These are phyloP conservation scores for Wickerhamiella azyma DNA, from an alignment of 805 yeast genomes.

Conservation along the genomic window DNA sequence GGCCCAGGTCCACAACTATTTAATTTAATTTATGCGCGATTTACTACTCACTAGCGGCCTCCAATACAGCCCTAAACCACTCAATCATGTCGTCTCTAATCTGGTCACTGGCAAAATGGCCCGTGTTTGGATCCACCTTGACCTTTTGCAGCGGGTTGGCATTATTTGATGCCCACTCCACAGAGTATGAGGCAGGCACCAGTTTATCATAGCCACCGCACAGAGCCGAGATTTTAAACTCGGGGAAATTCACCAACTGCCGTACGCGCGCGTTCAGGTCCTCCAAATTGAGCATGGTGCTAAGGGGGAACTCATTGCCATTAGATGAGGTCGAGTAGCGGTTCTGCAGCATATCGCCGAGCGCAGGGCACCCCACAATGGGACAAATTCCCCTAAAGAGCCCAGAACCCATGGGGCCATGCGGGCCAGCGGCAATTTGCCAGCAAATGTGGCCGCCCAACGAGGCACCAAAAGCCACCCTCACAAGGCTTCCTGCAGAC, in stretches of 20 bases:
- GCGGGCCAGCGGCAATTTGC: conserved; percentile 32
- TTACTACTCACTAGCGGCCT: too few relatives aligned
- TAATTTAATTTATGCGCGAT: too few relatives aligned
- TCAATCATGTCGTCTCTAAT: conserved; percentile 21
- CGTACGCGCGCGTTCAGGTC: conserved; percentile 1
- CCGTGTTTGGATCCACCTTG: conserved; percentile 21
- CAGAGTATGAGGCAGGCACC: conserved; percentile 26
- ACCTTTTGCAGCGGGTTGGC: conserved; percentile 15
- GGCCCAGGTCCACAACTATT: too few relatives aligned
- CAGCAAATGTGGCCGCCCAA: conserved; percentile 47
- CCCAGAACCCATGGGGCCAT: conserved; percentile 24
- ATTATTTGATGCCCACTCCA: conserved; percentile 21
- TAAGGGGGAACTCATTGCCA: not conserved
- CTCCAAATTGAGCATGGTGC: conserved; percentile 7
- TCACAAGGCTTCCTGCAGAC: conserved; percentile 19
- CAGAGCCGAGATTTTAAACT: conserved; percentile 21
- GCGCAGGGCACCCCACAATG: conserved; percentile 37
- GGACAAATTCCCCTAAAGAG: conserved; percentile 30
- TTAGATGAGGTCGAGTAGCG: conserved; percentile 19
- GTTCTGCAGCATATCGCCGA: conserved; percentile 33
- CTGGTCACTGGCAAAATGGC: conserved; percentile 23
- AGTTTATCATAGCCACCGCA: conserved; percentile 27
- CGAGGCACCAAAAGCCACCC: conserved; percentile 36
- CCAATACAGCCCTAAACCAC: conserved; percentile 15
- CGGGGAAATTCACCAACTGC: not conserved